Evolutionary conservation across 495 filamentous ascomycete genomes (phyloP), one percentile per base, ranked within the genome.

Genomic region (Pyrenula massariospora): DNA sequence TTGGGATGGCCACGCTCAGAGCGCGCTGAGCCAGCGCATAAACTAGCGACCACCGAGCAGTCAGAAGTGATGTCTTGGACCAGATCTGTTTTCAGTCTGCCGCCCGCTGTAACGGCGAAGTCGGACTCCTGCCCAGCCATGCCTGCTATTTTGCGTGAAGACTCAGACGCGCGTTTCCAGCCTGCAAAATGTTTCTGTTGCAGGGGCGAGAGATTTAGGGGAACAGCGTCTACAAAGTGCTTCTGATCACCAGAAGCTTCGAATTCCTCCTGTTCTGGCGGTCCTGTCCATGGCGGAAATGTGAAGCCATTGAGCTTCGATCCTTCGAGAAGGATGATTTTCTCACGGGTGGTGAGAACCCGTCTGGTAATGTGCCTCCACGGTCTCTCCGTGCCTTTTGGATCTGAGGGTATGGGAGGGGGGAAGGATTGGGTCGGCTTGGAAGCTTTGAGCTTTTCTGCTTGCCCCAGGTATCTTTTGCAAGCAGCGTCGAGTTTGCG

Each of bases 31-130:
- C 77, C 84, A 52, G 92, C 90, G 64, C 91, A 96, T 11, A 99
- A 79, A 69, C 92, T 95, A 3, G 94, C 93, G 48, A 99, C 91
- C 3, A 99, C 91, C 3, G 93, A 97, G 62, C 93, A 99, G 63
- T 99, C 93, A 1, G 91, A 91, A 20, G 92, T 85, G 48, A 94
- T 77, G 66, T 97, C 93, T 70, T 99, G 93, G 3, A 95, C 89
- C 12, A 99, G 76, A 66, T 97, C 94, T 53, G 83, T 78, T 42
- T 76, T 74, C 1, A 70, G 62, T 2, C 64, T 63, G 1, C 78
- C 70, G 22, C 65, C 60, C 84, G 89, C 90, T 12, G 78, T 63
- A 47, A n/a, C 20, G 21, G 53, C 50, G 19, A n/a, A 59, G 24
- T 23, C 50, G 21, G n/a, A 58, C 54, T 25, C 36, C 48, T 62